A percentile compares a stretch with the other conserved stretches of the same genome.
Conservation (phyloP, 1,139 yeast species). For the Pichia sp. region DNA sequence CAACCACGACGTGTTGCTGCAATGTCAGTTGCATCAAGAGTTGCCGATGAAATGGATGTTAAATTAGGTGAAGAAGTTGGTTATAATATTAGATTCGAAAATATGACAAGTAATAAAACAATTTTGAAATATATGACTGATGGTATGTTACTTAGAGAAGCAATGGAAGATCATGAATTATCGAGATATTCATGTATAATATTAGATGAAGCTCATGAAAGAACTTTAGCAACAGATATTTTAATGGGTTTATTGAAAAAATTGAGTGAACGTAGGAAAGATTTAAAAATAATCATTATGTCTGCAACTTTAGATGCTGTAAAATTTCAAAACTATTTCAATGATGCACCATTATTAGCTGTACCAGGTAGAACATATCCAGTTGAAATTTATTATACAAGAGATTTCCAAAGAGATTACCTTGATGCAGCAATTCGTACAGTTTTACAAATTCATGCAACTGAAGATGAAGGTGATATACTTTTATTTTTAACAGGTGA, state of each 20-base stretch:
- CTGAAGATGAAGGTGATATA: slow-evolving; percentile 92
- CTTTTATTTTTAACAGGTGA: slow-evolving; percentile 90
- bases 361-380: slow-evolving; percentile 99
- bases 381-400: slow-evolving; percentile 93
- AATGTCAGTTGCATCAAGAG: slow-evolving; percentile 60
- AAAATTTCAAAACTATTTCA: slow-evolving; percentile 84
- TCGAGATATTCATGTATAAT: slow-evolving; percentile 80
- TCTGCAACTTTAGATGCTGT: slow-evolving; percentile 97
- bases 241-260: slow-evolving; percentile 91
- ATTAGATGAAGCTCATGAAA: slow-evolving; percentile 96
- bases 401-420: slow-evolving; percentile 92
- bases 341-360: slow-evolving; percentile 86
- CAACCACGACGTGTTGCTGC: slow-evolving; percentile 76
- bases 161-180: slow-evolving; percentile 91
- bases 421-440: slow-evolving; percentile 92
- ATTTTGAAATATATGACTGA: slow-evolving; percentile 95
- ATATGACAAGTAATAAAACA: slow-evolving; percentile 73
- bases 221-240: slow-evolving; percentile 94
- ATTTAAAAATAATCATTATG: slow-evolving; percentile 88
- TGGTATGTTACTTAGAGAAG: slow-evolving; percentile 96
- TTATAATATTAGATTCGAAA: slow-evolving; percentile 84
- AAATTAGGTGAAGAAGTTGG: slow-evolving; percentile 58
- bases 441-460: slow-evolving; percentile 91
- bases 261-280: slow-evolving; percentile 71
- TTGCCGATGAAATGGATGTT: slow-evolving; percentile 58